A percentile compares a stretch with the other conserved stretches of the same genome.
Conservation (phyloP, 1,284 basidiomycete genomes). For the Microbotryum intermedium region DNA sequence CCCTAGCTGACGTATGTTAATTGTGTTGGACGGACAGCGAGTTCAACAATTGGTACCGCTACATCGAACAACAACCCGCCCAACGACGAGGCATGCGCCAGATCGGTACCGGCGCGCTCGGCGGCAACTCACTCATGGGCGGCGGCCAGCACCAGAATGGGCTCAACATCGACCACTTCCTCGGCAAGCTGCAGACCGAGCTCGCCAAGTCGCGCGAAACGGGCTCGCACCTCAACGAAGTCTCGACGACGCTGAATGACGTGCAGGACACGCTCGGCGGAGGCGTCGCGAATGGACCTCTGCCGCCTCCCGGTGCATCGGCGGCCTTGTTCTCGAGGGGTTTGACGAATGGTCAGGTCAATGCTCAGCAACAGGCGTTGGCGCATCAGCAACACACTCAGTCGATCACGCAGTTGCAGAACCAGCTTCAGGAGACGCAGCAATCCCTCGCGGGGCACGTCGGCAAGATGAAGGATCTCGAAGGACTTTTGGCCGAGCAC, state of each 20-base stretch:
- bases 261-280: slow-evolving; percentile 89
- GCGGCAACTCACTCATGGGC: slow-evolving; percentile 33
- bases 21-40: too few species aligned
- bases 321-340: background rate
- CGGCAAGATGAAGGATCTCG: slow-evolving; percentile 75
- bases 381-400: slow-evolving; percentile 24
- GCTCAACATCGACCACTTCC: slow-evolving; percentile 45
- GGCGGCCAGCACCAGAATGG: slow-evolving; percentile 40
- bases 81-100: slow-evolving; percentile 7
- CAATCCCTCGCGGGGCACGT: slow-evolving; percentile 66
- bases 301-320: slow-evolving; percentile 20
- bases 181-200: slow-evolving; percentile 60
- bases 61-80: slow-evolving; percentile 20
- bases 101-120: background rate
- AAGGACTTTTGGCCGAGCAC: slow-evolving; percentile 70
- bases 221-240: slow-evolving; percentile 71
- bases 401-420: slow-evolving; percentile 60
- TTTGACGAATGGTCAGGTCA: background rate
- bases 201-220: slow-evolving; percentile 90
- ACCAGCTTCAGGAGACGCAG: slow-evolving; percentile 79
- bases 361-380: background rate
- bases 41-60: slow-evolving; percentile 31
- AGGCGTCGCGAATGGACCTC: slow-evolving; percentile 47
- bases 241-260: slow-evolving; percentile 76
- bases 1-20: too few species aligned